Conservation (phyloP, 306 rosid species). For the Pyrus communis region DNA sequence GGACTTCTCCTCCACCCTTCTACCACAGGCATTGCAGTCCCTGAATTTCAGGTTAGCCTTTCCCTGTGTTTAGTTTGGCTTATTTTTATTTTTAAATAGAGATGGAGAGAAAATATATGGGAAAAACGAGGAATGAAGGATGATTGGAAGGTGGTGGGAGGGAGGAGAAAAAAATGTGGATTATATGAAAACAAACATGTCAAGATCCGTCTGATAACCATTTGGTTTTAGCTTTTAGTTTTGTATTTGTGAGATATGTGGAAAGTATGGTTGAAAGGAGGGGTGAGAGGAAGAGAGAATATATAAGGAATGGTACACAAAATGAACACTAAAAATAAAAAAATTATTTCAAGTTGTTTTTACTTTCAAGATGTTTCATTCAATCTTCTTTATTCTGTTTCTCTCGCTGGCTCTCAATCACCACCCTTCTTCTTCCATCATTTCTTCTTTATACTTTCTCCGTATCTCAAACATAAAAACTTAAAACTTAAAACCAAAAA, state of each 20-base stretch:
- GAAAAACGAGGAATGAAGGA: not conserved
- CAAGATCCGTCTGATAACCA: not conserved
- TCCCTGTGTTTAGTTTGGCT: not conserved
- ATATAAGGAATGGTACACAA: not conserved
- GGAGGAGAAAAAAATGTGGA: not conserved
- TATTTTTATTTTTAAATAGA: not conserved
- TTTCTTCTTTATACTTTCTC: not conserved
- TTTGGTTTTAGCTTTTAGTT: not conserved
- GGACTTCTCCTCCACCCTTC: conserved; percentile 13
- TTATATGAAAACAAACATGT: not conserved
- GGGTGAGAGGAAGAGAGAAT: not conserved
- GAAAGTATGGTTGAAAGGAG: not conserved
- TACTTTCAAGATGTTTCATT: too few relatives aligned
- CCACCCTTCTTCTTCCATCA: not conserved
- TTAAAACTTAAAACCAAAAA: too few relatives aligned
- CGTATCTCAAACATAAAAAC: not conserved
- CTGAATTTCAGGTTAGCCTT: conserved; percentile 37
- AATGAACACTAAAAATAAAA: not conserved
- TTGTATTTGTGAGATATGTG: not conserved
- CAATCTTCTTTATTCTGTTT: not conserved
- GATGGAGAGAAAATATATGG: not conserved
- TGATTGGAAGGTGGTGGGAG: not conserved
- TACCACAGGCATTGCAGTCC: conserved; percentile 36
- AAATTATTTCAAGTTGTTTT: too few relatives aligned
- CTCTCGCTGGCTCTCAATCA: not conserved